Base-by-base conservation (phyloP, 1,284 basidiomycete genomes). In the Neolentinus lepideus region DNA sequence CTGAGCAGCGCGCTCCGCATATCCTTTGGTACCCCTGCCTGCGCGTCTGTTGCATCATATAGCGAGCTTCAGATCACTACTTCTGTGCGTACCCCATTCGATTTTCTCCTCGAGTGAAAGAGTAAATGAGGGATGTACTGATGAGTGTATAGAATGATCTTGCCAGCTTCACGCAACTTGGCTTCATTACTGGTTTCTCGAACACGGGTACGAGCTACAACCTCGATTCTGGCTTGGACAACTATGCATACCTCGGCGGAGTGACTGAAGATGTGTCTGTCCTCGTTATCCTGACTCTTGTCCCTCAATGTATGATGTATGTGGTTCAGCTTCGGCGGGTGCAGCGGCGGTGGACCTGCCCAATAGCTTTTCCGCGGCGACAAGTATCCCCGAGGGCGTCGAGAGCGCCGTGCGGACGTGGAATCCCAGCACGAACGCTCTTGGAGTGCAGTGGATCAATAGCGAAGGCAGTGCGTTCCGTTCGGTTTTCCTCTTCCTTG, bases 331-430 rank as follows among this genome's bases (percentile, higher is more conserved):
- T 16, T 16, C 38, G 6, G 38, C 6, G 38, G 53, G 50, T 46
- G 56, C 60, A 21, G 53, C 57, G 24, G 59, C 66, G 6, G 47
- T 47, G 9, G 0, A 21, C 16, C 51, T 26, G 11, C 51, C 58
- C 11, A 66, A 63, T 59, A 43, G 59, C 36, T 64, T 61, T 61
- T 51, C 60, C 14, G 56, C 54, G 43, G 58, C 61, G 6, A 57
- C 58, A 14, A 58, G 54, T 38, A 14, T 55, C 21, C 3, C 54
- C 16, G 57, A 57, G 43, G 51, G 22, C 38, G 51, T 57, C 31
- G 64, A 66, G 57, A 62, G 62, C 36, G 57, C 60, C 27, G 57
- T 66, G 38, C 66, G 65, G 65, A 54, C 43, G 24, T 26, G 61
- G 50, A 50, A 54, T 47, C 11, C 45, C 25, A 35, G 52, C 12